Evolutionary conservation across 1,139 yeast genomes (phyloP).

Genomic region (Yamadazyma trypodendri): DNA sequence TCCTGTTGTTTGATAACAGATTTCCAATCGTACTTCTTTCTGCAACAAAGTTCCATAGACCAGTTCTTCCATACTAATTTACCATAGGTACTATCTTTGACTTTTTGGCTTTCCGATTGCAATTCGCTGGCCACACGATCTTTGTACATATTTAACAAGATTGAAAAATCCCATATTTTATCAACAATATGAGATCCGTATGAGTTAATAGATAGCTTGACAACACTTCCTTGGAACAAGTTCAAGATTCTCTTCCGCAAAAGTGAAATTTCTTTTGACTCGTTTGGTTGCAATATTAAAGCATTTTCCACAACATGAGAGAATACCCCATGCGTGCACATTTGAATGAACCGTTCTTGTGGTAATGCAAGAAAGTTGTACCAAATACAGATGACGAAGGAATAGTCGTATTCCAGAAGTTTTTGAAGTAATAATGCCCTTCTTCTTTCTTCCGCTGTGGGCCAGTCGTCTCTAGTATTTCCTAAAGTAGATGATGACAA

Average conservation of each 20-base stretch:
- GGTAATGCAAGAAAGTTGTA: constrained; percentile 62
- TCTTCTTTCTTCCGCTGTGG: constrained; percentile 86
- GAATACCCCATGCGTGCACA: constrained; percentile 86
- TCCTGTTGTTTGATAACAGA: constrained; percentile 69
- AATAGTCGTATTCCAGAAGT: constrained; percentile 62
- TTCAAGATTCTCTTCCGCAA: constrained; percentile 72
- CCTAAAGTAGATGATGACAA: constrained; percentile 73
- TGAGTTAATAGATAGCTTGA: constrained; percentile 73
- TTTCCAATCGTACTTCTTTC: constrained; percentile 86
- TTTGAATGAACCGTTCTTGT: constrained; percentile 55
- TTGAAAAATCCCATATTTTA: constrained; percentile 75
- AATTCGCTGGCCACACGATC: constrained; percentile 81
- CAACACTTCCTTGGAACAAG: constrained; percentile 52
- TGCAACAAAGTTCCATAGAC: constrained; percentile 72
- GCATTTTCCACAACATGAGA: constrained; percentile 79
- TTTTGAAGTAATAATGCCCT: constrained; percentile 72
- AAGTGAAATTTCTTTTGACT: constrained; percentile 49
- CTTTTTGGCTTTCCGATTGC: constrained; percentile 56
- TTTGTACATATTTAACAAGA: constrained; percentile 76
- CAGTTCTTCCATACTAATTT: constrained; percentile 94
- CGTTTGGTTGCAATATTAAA: constrained; percentile 35
- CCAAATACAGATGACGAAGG: constrained; percentile 57
- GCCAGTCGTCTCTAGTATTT: constrained; percentile 85
- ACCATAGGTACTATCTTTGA: constrained; percentile 86
- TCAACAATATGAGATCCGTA: constrained; percentile 93